A percentile compares a stretch with the other conserved stretches of the same genome.
Evolutionary conservation across 176 grass and related monocot genomes (phyloP).

Genomic region (Oropetium thomaeum): DNA sequence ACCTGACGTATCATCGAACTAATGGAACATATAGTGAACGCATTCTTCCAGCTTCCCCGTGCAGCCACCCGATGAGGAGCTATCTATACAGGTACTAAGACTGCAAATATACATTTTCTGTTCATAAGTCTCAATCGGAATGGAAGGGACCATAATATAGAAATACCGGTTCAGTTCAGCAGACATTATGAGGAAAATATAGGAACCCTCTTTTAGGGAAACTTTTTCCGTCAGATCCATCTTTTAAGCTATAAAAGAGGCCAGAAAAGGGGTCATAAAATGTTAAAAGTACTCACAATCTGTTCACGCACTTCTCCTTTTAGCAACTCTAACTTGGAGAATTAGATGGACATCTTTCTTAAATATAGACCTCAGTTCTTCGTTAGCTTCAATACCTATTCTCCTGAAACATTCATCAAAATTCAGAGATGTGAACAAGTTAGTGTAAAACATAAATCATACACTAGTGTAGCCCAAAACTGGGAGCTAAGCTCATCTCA

Average conservation of each 20-base stretch:
- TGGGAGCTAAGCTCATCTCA: no score
- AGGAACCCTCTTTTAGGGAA: neutral
- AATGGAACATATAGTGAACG: neutral
- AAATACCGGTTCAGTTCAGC: neutral
- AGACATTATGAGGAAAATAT: neutral
- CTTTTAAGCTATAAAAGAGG: neutral
- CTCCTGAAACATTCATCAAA: constrained; percentile 51
- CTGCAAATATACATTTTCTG: constrained; percentile 24
- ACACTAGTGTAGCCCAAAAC: no score
- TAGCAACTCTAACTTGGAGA: constrained; percentile 86
- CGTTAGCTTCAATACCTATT: constrained; percentile 95
- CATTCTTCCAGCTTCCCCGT: neutral
- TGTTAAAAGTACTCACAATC: constrained; percentile 24
- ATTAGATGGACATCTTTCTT: constrained; percentile 96
- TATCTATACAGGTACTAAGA: constrained; percentile 10
- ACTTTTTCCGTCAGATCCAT: neutral
- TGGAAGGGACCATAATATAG: neutral
- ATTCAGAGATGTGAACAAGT: neutral
- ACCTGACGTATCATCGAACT: neutral
- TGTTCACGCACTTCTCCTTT: constrained; percentile 68
- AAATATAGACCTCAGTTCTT: constrained; percentile 94
- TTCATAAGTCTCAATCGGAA: neutral
- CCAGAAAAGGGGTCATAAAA: neutral
- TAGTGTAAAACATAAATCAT: neutral
- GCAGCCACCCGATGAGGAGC: neutral